Evolutionary conservation across 352 stramenopile species (phyloP), one percentile per base, ranked within the genome.

Genomic region (Pythium scleroteichum): DNA sequence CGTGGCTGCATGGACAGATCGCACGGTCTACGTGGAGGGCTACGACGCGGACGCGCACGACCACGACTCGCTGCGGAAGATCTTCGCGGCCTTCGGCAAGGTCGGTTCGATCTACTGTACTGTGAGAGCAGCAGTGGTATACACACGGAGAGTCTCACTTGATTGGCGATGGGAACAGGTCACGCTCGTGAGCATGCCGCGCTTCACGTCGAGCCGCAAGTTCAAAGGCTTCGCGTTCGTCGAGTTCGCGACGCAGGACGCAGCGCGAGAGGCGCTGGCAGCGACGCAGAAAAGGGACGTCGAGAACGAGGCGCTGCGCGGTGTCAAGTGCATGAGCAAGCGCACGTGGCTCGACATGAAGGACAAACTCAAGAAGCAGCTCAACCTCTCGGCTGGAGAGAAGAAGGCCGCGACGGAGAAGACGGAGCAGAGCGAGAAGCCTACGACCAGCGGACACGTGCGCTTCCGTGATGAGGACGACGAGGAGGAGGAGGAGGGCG

Each of bases 141-240:
- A n/a, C n/a, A n/a, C n/a, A n/a, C n/a, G n/a, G n/a, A n/a, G n/a
- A 50, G 14, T 38, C 32, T 48, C 2, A 40, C 38, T 50, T 45
- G 23, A 9, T 33, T 3, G 17, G n/a, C n/a, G n/a, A 42, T 12
- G 13, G 14, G 8, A 29, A 1, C 17, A 84, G 75, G 70, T 92
- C 38, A 88, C 77, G 29, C 66, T 91, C 23, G 84, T 93, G 61
- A 91, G 78, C 35, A 74, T 93, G 68, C 79, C 84, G 10, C 83
- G 83, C 26, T 93, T 90, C 53, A 51, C 63, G 16, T 71, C 78
- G n/a, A 88, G 62, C 53, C 75, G 77, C 33, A 76, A 78, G 64
- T 90, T 93, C 49, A 93, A 93, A 60, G 83, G 83, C 8, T 93
- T 93, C 73, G 83, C 75, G 26, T 93, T 93, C n/a, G 76, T 91